Conservation (phyloP, 78 protist genomes). For the Polysphondylium violaceum region DNA sequence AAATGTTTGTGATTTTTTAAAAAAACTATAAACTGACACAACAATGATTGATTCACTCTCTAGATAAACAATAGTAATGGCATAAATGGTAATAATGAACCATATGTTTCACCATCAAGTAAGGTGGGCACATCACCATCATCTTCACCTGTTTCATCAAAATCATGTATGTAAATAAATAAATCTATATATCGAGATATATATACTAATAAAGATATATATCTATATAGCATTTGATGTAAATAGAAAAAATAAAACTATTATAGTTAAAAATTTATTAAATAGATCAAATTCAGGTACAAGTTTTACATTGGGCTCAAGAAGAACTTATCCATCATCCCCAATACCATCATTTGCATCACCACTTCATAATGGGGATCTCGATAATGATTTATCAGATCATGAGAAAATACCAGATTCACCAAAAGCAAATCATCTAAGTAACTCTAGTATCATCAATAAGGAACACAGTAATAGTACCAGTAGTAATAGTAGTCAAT, state of each 20-base stretch:
- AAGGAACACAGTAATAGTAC: constrained; percentile 20
- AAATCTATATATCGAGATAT: not conserved
- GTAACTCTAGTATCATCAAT: not conserved
- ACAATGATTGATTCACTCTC: not conserved
- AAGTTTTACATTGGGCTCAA: not conserved
- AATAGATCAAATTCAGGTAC: constrained; percentile 58
- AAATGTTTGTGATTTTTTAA: not conserved
- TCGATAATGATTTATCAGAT: not conserved
- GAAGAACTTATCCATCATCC: not conserved
- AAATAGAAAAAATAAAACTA: constrained; percentile 35
- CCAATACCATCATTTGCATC: not conserved
- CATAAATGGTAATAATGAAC: not conserved
- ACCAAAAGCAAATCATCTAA: constrained; percentile 24
- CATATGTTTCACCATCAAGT: constrained; percentile 8
- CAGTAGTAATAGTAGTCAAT: not conserved
- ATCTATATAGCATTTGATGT: not conserved
- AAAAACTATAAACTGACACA: not conserved
- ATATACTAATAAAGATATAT: not conserved
- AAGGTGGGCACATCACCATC: constrained; percentile 14
- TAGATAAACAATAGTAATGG: constrained; percentile 5
- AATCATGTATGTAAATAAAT: not conserved
- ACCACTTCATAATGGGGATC: not conserved
- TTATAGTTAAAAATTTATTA: constrained; percentile 41
- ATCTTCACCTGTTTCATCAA: too few species aligned
- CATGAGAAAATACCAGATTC: not conserved